A percentile compares a stretch with the other conserved stretches of the same genome.
These are phyloP conservation scores for Pyrus betulifolia DNA, from an alignment of 306 rosid genomes.

Conservation along the genomic window DNA sequence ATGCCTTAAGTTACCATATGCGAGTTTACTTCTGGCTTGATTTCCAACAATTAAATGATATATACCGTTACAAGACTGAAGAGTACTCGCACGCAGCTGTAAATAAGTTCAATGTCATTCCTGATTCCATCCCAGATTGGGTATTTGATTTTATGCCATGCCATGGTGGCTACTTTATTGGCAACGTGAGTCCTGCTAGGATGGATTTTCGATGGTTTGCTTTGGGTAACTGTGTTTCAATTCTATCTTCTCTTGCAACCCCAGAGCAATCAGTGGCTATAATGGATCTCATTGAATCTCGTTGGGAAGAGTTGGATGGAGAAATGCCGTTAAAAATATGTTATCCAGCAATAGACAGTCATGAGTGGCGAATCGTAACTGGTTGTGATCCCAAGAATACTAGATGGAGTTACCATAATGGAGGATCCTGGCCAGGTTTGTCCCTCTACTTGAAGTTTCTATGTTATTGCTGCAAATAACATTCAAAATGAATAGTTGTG, in stretches of 20 bases:
- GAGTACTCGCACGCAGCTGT: slow-evolving; percentile 93
- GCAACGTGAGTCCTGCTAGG: slow-evolving; percentile 92
- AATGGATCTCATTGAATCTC: slow-evolving; percentile 87
- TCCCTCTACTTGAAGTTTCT: slow-evolving; percentile 14
- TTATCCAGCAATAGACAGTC: slow-evolving; percentile 86
- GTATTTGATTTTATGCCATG: slow-evolving; percentile 87
- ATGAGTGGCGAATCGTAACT: slow-evolving; percentile 83
- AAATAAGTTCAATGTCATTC: slow-evolving; percentile 88
- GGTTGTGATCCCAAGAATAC: slow-evolving; percentile 96
- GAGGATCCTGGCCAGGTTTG: slow-evolving; percentile 98
- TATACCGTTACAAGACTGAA: slow-evolving; percentile 88
- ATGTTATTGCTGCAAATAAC: background rate
- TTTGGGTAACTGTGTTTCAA: slow-evolving; percentile 79
- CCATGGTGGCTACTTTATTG: slow-evolving; percentile 85
- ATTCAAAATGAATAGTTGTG: background rate
- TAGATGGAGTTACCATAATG: slow-evolving; percentile 95
- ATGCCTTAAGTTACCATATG: slow-evolving; percentile 83
- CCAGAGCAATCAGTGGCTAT: slow-evolving; percentile 91
- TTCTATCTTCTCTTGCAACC: slow-evolving; percentile 74
- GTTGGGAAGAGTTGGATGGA: slow-evolving; percentile 93
- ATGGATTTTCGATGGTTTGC: slow-evolving; percentile 98
- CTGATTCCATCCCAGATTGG: slow-evolving; percentile 93
- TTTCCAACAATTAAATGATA: slow-evolving; percentile 83
- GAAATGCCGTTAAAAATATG: slow-evolving; percentile 85
- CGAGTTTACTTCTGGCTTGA: slow-evolving; percentile 88